phyloP scores from a whole-genome alignment of 192 early-diverging fungal species.

The Coemansia sp. region DNA sequence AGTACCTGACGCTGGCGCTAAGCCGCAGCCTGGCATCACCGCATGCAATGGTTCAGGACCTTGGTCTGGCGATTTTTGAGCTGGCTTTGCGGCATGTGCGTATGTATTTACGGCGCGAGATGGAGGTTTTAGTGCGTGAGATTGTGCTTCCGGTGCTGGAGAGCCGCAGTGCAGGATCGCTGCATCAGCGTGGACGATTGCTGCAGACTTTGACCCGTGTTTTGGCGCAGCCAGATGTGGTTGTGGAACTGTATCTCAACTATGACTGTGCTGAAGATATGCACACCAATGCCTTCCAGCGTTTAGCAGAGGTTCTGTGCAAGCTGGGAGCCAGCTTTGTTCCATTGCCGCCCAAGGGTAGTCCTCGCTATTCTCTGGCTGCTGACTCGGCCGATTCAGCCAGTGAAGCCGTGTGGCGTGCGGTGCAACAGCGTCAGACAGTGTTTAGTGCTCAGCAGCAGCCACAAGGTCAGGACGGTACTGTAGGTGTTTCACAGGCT shows the following conservation, averaged over 20 bases:
- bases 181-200: slow-evolving; percentile 68
- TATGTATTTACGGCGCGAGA: slow-evolving; percentile 76
- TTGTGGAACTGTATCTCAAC: slow-evolving; percentile 93
- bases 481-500: slow-evolving; percentile 10
- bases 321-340: slow-evolving; percentile 30
- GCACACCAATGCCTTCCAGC: slow-evolving; percentile 85
- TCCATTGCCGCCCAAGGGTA: slow-evolving; percentile 18
- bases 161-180: slow-evolving; percentile 60
- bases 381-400: slow-evolving; percentile 11
- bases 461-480: not conserved
- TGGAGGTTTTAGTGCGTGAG: slow-evolving; percentile 86
- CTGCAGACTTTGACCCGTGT: slow-evolving; percentile 68
- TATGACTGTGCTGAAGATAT: slow-evolving; percentile 88
- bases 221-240: slow-evolving; percentile 66
- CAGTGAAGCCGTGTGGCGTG: slow-evolving; percentile 35
- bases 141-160: slow-evolving; percentile 88
- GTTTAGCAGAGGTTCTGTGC: slow-evolving; percentile 61
- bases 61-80: slow-evolving; percentile 82
- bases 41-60: slow-evolving; percentile 76
- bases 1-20: slow-evolving; percentile 80
- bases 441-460: slow-evolving; percentile 26
- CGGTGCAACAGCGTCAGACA: slow-evolving; percentile 43
- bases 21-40: slow-evolving; percentile 77
- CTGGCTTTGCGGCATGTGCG: slow-evolving; percentile 68
- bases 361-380: slow-evolving; percentile 33